A percentile compares a stretch with the other conserved stretches of the same genome.
phyloP scores from a whole-genome alignment of 2,329 filamentous ascomycete species.

The Incumbomyces lentus region DNA sequence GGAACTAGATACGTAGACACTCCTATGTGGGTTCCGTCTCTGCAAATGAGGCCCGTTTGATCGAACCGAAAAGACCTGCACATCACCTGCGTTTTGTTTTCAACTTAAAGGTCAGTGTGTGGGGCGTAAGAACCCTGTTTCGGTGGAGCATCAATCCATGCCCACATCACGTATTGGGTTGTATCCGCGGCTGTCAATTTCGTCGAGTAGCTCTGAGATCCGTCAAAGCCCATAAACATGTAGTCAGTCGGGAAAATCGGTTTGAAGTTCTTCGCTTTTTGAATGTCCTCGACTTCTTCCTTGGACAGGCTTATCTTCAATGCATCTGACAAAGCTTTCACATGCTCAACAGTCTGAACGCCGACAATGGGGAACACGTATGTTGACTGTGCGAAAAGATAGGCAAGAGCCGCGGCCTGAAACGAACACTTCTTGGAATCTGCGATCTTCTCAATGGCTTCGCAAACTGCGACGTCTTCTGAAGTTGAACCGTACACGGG shows the following conservation, averaged over 20 bases:
- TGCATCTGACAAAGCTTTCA: constrained; percentile 46
- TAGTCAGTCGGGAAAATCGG: constrained; percentile 50
- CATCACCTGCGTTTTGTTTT: no score
- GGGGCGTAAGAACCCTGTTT: constrained; percentile 4
- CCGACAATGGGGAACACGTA: constrained; percentile 47
- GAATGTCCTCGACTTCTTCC: constrained; percentile 45
- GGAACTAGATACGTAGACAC: no score
- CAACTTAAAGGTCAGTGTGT: neutral
- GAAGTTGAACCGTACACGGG: constrained; percentile 6
- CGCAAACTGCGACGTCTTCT: constrained; percentile 11
- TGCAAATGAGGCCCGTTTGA: no score
- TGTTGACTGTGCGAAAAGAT: constrained; percentile 41
- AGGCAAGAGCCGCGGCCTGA: constrained; percentile 35
- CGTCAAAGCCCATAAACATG: no score
- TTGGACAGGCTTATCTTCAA: constrained; percentile 40
- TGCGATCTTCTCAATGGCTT: constrained; percentile 13
- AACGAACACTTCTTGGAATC: constrained; percentile 5
- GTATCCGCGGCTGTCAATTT: constrained; percentile 8
- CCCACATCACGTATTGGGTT: constrained; percentile 12
- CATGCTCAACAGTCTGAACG: constrained; percentile 42
- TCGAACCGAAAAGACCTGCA: no score
- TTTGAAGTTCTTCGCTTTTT: constrained; percentile 43
- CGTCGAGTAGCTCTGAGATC: no score
- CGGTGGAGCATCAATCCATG: constrained; percentile 9
- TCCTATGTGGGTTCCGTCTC: no score